phyloP scores from a whole-genome alignment of 495 filamentous ascomycete species.

The Penicillium antarcticum region DNA sequence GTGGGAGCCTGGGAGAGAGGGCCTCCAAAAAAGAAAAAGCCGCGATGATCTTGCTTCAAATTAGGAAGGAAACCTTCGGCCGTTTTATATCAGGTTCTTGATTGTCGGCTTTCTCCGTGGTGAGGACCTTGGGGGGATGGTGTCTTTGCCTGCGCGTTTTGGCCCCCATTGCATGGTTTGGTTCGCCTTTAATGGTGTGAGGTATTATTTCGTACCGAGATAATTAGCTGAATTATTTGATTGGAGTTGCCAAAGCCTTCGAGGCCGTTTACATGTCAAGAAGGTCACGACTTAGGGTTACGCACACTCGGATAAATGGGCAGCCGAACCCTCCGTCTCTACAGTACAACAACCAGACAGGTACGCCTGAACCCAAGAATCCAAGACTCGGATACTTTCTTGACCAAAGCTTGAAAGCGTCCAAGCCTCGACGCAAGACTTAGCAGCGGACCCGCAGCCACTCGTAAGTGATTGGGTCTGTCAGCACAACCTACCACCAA shows the following conservation, averaged over 20 bases:
- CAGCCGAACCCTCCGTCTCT: too few relatives aligned
- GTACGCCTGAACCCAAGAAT: not conserved
- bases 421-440: not conserved
- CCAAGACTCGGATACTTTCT: not conserved
- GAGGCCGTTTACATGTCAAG: too few relatives aligned
- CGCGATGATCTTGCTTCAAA: not conserved
- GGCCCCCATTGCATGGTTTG: slow-evolving; percentile 4
- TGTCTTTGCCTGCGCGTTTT: slow-evolving; percentile 1
- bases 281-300: too few relatives aligned
- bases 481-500: slow-evolving; percentile 16
- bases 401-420: slow-evolving; percentile 3
- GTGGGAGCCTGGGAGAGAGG: not conserved
- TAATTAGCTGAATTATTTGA: too few relatives aligned
- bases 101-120: slow-evolving; percentile 12
- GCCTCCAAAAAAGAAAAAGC: not conserved
- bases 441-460: slow-evolving; percentile 4
- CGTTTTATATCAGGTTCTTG: slow-evolving; percentile 18
- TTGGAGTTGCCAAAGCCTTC: too few relatives aligned
- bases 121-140: slow-evolving; percentile 25
- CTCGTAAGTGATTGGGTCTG: slow-evolving; percentile 14
- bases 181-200: not conserved
- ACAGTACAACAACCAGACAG: not conserved
- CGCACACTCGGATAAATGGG: not conserved
- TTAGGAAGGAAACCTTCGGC: slow-evolving; percentile 1
- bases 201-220: too few relatives aligned